Evolutionary conservation across 257 asterid species (phyloP).

Genomic region (Rhazya stricta): DNA sequence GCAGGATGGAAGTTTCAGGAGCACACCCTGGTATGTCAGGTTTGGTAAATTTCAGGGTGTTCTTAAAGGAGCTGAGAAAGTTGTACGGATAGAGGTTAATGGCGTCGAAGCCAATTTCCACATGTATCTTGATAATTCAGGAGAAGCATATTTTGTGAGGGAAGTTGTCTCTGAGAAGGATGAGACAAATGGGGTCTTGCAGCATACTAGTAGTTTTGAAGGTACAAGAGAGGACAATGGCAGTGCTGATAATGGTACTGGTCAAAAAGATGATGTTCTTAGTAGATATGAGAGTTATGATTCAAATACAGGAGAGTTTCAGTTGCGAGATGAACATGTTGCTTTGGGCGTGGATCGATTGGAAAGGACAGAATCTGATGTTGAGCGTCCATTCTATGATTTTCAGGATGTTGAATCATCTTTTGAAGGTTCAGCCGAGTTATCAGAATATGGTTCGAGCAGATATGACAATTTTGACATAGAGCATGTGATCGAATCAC

Average conservation of each 20-base stretch:
- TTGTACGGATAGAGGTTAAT: conserved; percentile 77
- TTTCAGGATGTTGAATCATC: conserved; percentile 72
- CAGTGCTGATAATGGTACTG: conserved; percentile 24
- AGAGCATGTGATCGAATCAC: conserved; percentile 56
- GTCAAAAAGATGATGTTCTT: conserved; percentile 31
- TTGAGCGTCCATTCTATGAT: conserved; percentile 63
- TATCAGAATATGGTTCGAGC: conserved; percentile 60
- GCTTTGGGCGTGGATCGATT: conserved; percentile 60
- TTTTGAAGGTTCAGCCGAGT: conserved; percentile 53
- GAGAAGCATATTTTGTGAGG: conserved; percentile 80
- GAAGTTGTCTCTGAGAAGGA: conserved; percentile 51
- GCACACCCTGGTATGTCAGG: conserved; percentile 91
- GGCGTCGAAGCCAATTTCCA: conserved; percentile 71
- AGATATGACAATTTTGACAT: conserved; percentile 56
- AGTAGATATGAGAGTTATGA: conserved; percentile 34
- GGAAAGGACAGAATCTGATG: conserved; percentile 75
- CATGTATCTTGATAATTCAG: conserved; percentile 83
- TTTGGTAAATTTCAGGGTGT: conserved; percentile 94
- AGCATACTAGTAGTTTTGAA: conserved; percentile 35
- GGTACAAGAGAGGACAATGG: conserved; percentile 24
- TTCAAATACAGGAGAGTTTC: conserved; percentile 34
- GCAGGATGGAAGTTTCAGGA: conserved; percentile 70
- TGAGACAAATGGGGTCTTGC: conserved; percentile 21
- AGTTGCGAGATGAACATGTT: conserved; percentile 57
- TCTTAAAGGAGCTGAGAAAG: conserved; percentile 79